phyloP scores from a whole-genome alignment of 495 filamentous ascomycete species.

The Neurospora sp. region DNA sequence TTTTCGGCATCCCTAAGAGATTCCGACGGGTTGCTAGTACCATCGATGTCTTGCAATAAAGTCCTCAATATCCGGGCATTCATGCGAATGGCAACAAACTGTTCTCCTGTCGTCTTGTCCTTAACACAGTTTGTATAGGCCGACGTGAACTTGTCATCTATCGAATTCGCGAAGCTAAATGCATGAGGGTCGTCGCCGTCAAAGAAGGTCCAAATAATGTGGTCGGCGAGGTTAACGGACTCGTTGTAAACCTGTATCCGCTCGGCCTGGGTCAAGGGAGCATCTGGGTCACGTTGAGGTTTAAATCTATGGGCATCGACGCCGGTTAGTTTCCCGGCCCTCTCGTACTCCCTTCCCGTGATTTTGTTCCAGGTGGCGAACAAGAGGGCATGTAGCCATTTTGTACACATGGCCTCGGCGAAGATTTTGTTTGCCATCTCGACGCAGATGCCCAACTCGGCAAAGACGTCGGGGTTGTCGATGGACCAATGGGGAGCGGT shows the following conservation, averaged over 20 bases:
- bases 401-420: not conserved
- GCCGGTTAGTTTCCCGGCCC: not conserved
- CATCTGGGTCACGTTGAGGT: not conserved
- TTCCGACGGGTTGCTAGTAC: not conserved
- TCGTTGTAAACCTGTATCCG: not conserved
- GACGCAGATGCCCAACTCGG: not conserved
- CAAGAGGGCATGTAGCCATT: not conserved
- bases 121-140: not conserved
- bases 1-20: not conserved
- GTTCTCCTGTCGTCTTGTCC: not conserved
- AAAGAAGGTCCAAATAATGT: not conserved
- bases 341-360: not conserved
- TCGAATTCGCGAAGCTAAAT: not conserved
- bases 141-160: not conserved
- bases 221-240: not conserved
- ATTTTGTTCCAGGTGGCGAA: not conserved
- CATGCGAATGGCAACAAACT: not conserved
- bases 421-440: not conserved
- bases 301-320: not conserved
- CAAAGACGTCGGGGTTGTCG: not conserved
- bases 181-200: not conserved
- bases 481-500: not conserved
- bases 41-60: not conserved
- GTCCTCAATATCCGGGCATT: not conserved
- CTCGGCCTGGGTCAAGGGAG: not conserved